Base-by-base conservation (phyloP, 1,284 basidiomycete genomes). In the Leccinum fallax region DNA sequence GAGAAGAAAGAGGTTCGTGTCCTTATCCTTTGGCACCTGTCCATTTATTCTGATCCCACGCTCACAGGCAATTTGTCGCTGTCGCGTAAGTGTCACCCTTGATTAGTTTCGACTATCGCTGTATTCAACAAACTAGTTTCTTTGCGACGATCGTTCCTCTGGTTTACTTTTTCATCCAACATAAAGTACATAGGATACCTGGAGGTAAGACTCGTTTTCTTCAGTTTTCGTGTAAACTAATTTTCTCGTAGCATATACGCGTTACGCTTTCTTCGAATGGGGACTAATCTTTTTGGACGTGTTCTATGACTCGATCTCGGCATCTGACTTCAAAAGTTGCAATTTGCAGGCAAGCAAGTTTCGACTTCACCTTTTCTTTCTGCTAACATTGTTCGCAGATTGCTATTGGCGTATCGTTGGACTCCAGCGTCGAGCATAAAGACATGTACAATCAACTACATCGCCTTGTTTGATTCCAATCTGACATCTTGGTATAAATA, bases 201-300 rank as follows among this genome's bases (percentile, higher is more conserved):
- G 94, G 94, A 72, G 90, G 92, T 92, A 64, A 62, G 36, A 13
- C 80, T 58, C 5, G 59, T 36, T 55, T 48, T 24, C 55, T 21
- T 58, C 43, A 48, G 13, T 36, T 36, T 46, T 34, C 10, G 5
- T 2, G 34, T 26, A 26, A 51, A 46, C 61, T 63, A 58, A 65
- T 5, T 43, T 32, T 46, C 51, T 57, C 30, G 16, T 68, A 93
- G 93, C 94, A 10, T 96, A 95, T 76, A 94, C 92, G 0, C 79
- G 79, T 56, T 97, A 95, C 70, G 86, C 89, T 56, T 88, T 95
- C 74, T 92, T 93, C 66, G 94, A 97, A 76, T 97, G 94, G 94
- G 80, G 81, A 2, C 84, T 96, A 55, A 93, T 96, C 53, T 71
- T 91, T 58, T 83, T 90, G 63, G 94, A 97, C 65, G 80, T 96